Evolutionary conservation across 371 early-diverging fungal species (phyloP).

Genomic region (Mucor lusitanicus): DNA sequence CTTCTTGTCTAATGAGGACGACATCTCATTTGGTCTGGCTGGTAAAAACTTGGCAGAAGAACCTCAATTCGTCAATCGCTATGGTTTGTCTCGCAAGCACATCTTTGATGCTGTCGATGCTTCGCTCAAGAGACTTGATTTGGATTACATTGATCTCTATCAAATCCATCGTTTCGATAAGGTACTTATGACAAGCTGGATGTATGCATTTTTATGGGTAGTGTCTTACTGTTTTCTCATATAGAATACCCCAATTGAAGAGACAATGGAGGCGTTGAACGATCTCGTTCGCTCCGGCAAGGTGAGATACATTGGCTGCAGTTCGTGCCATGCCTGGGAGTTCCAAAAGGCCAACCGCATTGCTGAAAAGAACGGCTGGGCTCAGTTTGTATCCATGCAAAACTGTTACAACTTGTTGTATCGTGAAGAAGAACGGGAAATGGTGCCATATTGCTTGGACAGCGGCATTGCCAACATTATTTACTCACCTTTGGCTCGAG

Average conservation of each 20-base stretch:
- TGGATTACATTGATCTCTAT: slow-evolving; percentile 65
- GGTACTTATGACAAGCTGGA: slow-evolving; percentile 13
- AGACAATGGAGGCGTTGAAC: slow-evolving; percentile 54
- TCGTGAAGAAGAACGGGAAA: slow-evolving; percentile 60
- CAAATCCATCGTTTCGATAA: slow-evolving; percentile 47
- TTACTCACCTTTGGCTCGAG: slow-evolving; percentile 43
- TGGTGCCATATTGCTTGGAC: slow-evolving; percentile 45
- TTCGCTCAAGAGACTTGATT: slow-evolving; percentile 43
- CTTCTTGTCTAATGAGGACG: slow-evolving; percentile 19
- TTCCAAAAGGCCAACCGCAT: slow-evolving; percentile 30
- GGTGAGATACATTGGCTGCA: slow-evolving; percentile 44
- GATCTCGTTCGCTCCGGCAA: slow-evolving; percentile 50
- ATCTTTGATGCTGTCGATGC: slow-evolving; percentile 54
- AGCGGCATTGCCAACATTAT: slow-evolving; percentile 37
- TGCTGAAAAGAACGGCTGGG: slow-evolving; percentile 48
- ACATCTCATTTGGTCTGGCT: not conserved
- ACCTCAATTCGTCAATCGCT: slow-evolving; percentile 22
- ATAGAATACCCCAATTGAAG: slow-evolving; percentile 41
- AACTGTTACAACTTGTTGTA: slow-evolving; percentile 47
- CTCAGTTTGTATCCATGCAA: slow-evolving; percentile 47
- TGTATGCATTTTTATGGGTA: not conserved
- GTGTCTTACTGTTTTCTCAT: no score
- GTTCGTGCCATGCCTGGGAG: slow-evolving; percentile 33
- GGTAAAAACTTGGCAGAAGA: not conserved
- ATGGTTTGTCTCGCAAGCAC: slow-evolving; percentile 53